Evolutionary conservation across 805 yeast species (phyloP).

Genomic region (Tetrapisispora pingtungensis): DNA sequence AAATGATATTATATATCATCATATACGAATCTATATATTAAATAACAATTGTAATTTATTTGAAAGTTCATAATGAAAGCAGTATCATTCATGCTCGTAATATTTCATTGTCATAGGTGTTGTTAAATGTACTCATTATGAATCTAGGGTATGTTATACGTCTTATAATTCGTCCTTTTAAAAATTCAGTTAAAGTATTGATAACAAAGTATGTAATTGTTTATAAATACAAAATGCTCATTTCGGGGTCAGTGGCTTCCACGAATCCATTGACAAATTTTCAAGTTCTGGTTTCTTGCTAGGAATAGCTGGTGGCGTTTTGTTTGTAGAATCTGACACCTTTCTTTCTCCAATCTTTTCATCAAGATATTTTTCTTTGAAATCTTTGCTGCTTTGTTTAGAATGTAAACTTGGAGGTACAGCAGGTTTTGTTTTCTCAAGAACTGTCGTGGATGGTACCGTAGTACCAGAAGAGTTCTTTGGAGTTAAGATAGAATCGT

Average conservation of each 20-base stretch:
- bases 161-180: no score
- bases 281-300: constrained; percentile 20
- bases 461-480: constrained; percentile 7
- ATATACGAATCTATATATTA: no score
- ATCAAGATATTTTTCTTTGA: not conserved
- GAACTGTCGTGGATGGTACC: not conserved
- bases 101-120: no score
- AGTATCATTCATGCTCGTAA: no score
- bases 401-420: not conserved
- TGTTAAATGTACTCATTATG: no score
- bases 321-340: constrained; percentile 3
- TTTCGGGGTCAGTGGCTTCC: constrained; percentile 45
- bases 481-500: constrained; percentile 28
- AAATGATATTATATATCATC: not conserved
- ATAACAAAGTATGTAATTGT: not conserved
- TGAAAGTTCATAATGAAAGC: no score
- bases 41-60: no score
- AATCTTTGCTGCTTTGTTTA: not conserved
- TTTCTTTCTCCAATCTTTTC: no score
- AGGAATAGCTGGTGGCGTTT: constrained; percentile 23
- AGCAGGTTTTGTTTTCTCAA: not conserved
- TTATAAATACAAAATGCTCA: constrained; percentile 9
- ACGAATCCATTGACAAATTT: constrained; percentile 33
- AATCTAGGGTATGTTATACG: no score
- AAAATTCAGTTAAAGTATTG: no score